phyloP scores from a whole-genome alignment of 2,329 filamentous ascomycete genomes.

The Xylaria sp. region DNA sequence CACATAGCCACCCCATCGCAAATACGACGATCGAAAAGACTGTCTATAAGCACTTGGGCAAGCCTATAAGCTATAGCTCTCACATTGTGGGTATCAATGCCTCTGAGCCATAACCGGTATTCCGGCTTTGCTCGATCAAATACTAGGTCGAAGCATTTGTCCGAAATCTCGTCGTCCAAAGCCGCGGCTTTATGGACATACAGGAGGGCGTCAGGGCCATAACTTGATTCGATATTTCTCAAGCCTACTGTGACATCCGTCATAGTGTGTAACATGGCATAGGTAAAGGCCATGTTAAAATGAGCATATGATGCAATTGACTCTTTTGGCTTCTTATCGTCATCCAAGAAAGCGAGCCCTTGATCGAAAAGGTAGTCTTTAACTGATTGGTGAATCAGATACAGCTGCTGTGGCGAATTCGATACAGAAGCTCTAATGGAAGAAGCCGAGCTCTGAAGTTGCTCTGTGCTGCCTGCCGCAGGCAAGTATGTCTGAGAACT shows the following conservation, averaged over 20 bases:
- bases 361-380: background rate
- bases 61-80: background rate
- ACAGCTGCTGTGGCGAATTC: background rate
- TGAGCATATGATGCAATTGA: background rate
- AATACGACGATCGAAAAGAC: background rate
- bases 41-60: background rate
- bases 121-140: background rate
- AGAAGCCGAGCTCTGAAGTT: too few species aligned
- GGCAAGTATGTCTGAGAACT: too few species aligned
- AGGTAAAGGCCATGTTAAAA: background rate
- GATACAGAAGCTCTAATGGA: background rate
- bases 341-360: background rate
- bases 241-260: background rate
- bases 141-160: background rate
- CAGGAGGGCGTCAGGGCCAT: background rate
- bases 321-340: background rate
- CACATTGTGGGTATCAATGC: background rate
- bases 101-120: background rate
- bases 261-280: background rate
- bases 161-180: background rate
- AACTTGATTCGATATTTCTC: background rate
- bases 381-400: constrained; percentile 2
- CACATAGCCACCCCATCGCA: background rate
- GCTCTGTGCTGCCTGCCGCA: too few species aligned
- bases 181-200: background rate